These are phyloP conservation scores for Fragaria vesca DNA, from an alignment of 306 rosid species.

Conservation along the genomic window DNA sequence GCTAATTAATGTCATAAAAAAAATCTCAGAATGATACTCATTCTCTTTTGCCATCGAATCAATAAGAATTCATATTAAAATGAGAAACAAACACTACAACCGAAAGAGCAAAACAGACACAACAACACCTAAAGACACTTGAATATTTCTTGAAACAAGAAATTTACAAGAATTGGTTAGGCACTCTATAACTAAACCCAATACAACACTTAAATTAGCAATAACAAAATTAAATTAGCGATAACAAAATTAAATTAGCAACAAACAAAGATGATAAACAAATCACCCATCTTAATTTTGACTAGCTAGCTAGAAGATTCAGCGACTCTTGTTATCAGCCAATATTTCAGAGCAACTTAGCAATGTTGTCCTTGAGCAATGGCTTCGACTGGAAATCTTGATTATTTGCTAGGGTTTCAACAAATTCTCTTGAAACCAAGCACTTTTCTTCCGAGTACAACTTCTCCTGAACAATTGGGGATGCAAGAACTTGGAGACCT, in stretches of 20 bases:
- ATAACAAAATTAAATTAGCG: neutral
- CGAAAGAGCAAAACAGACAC: neutral
- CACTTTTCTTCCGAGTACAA: slow-evolving; percentile 64
- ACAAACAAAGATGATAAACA: neutral
- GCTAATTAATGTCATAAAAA: neutral
- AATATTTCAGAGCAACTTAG: slow-evolving; percentile 20
- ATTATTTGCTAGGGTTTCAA: slow-evolving; percentile 34
- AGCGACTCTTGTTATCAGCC: slow-evolving; percentile 22
- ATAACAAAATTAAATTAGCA: neutral
- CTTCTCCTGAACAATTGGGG: slow-evolving; percentile 65
- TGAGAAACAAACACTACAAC: neutral
- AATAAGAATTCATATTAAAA: neutral
- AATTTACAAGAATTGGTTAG: slow-evolving; percentile 22
- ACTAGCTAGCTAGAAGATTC: neutral
- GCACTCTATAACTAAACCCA: neutral
- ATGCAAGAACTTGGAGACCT: slow-evolving; percentile 33
- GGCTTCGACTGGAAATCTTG: slow-evolving; percentile 34
- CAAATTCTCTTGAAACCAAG: slow-evolving; percentile 47
- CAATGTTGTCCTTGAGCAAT: slow-evolving; percentile 35
- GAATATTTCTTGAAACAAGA: slow-evolving; percentile 17
- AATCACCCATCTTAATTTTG: neutral
- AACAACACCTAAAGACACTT: neutral
- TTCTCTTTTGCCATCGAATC: neutral
- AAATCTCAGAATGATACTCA: neutral
- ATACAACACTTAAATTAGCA: neutral